Percentiles rank a stretch among this genome's conserved stretches.
Evolutionary conservation across 148 eudicot genomes (phyloP).

Genomic region (Silene conica): DNA sequence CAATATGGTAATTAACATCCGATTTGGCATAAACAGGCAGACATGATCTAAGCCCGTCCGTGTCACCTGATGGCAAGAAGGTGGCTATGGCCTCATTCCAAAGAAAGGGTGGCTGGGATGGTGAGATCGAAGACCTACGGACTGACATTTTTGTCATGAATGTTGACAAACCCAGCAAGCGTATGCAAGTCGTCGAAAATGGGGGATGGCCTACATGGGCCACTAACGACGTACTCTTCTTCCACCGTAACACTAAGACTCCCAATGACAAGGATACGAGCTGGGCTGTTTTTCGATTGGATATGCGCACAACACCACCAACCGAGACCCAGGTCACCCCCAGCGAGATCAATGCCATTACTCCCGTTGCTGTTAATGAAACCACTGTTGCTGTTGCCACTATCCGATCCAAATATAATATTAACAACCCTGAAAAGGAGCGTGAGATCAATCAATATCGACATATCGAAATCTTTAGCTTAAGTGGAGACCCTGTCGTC

Average conservation of each 20-base stretch:
- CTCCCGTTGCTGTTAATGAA: conserved; percentile 19
- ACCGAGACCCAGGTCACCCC: conserved; percentile 11
- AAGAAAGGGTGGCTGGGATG: conserved; percentile 18
- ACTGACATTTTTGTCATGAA: conserved; percentile 22
- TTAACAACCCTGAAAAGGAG: neutral
- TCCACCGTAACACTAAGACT: conserved; percentile 17
- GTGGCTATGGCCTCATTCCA: conserved; percentile 20
- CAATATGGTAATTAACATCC: too few relatives aligned
- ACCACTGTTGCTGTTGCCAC: conserved; percentile 19
- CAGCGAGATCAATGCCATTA: conserved; percentile 13
- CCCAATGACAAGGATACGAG: conserved; percentile 5
- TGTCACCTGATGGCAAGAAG: conserved; percentile 17
- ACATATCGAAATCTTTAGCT: conserved; percentile 20
- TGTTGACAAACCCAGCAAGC: conserved; percentile 10
- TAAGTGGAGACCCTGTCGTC: neutral
- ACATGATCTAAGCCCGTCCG: conserved; percentile 19
- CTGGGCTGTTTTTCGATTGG: conserved; percentile 22
- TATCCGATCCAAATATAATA: neutral
- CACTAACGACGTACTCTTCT: conserved; percentile 16
- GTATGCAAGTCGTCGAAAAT: conserved; percentile 7
- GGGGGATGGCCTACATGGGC: conserved; percentile 30
- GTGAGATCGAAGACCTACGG: conserved; percentile 17
- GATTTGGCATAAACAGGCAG: conserved; percentile 2
- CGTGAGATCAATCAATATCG: conserved; percentile 13
- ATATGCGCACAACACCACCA: neutral